These are phyloP conservation scores for Ceratobasidium sp. DNA, from an alignment of 1,284 basidiomycete species.

Conservation along the genomic window DNA sequence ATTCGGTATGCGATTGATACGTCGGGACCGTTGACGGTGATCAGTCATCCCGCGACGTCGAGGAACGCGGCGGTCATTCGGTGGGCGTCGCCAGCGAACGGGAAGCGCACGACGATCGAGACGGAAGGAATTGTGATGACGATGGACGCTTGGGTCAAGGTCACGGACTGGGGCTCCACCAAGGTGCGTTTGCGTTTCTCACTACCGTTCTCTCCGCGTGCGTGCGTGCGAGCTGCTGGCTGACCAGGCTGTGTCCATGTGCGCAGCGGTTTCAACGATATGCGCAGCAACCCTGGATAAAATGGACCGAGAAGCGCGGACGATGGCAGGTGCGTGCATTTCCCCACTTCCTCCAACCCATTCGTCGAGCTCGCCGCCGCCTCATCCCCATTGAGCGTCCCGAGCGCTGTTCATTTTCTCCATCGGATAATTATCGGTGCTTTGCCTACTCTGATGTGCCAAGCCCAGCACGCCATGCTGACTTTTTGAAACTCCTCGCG, in stretches of 20 bases:
- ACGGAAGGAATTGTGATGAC: constrained; percentile 37
- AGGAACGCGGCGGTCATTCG: constrained; percentile 40
- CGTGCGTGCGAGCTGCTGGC: constrained; percentile 1
- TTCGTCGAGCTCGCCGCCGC: background rate
- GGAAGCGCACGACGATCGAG: constrained; percentile 40
- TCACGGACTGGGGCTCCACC: constrained; percentile 42
- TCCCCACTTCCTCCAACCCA: background rate
- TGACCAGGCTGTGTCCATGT: background rate
- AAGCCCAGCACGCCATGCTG: background rate
- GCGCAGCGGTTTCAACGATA: constrained; percentile 42
- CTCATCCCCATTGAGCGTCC: background rate
- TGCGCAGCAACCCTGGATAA: constrained; percentile 39
- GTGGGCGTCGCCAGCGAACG: constrained; percentile 36
- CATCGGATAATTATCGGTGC: constrained; percentile 28
- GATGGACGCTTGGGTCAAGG: constrained; percentile 40
- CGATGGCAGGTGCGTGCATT: constrained; percentile 34
- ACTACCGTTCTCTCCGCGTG: background rate
- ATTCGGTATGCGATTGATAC: constrained; percentile 33
- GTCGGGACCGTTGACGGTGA: constrained; percentile 39
- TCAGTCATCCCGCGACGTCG: constrained; percentile 34
- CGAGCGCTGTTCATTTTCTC: constrained; percentile 1
- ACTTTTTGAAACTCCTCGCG: background rate
- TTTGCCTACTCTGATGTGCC: background rate
- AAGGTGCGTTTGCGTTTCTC: constrained; percentile 19
- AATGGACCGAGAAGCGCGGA: constrained; percentile 41